Percentiles rank a stretch among this genome's conserved stretches.
Conservation (phyloP, 345 rosid genomes). For the Passiflora organensis region DNA sequence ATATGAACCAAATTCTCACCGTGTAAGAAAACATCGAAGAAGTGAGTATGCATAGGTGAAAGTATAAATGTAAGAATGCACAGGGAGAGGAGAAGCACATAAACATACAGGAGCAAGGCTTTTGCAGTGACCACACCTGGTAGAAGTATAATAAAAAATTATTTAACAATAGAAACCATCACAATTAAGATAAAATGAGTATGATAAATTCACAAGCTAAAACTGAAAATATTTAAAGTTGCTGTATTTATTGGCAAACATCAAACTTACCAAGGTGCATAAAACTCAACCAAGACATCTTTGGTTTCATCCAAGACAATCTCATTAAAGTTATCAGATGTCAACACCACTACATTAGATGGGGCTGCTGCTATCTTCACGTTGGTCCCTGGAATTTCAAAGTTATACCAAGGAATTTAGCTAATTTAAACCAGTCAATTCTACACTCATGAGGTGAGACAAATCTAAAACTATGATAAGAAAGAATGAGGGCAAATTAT, state of each 20-base stretch:
- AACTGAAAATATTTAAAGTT: too few species aligned
- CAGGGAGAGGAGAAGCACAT: neutral
- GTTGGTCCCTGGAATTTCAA: constrained; percentile 59
- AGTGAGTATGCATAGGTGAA: neutral
- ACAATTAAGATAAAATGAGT: constrained; percentile 1
- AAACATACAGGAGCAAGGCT: constrained; percentile 86
- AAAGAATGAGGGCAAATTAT: too few species aligned
- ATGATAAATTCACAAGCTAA: neutral
- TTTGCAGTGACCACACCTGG: constrained; percentile 99
- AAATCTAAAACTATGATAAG: neutral
- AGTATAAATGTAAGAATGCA: neutral
- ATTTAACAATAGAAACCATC: neutral
- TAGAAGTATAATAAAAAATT: constrained; percentile 20
- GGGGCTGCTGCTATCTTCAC: constrained; percentile 79
- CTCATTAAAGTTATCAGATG: constrained; percentile 69
- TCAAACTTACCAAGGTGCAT: constrained; percentile 82
- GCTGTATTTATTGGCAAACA: neutral
- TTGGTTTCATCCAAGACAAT: constrained; percentile 78
- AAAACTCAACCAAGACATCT: constrained; percentile 95
- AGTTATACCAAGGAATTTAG: constrained; percentile 1
- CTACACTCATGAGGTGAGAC: too few species aligned
- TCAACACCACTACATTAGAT: constrained; percentile 67
- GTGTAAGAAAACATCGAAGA: neutral
- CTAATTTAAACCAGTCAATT: neutral
- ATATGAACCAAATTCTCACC: constrained; percentile 7